Evolutionary conservation across 1,284 basidiomycete genomes (phyloP).

Genomic region (Moniliophthora roreri): DNA sequence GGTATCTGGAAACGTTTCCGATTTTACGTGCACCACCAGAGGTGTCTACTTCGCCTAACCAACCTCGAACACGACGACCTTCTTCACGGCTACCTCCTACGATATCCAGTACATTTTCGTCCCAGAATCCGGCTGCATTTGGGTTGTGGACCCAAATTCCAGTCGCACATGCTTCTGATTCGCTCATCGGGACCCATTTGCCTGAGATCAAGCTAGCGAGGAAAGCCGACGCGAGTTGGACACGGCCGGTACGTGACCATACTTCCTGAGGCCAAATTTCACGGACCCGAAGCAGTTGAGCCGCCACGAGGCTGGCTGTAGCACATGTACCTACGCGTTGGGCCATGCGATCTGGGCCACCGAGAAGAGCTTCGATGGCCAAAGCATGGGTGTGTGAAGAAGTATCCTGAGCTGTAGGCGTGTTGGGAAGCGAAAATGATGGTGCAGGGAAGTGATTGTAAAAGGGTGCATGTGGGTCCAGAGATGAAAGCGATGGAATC

Average conservation of each 20-base stretch:
- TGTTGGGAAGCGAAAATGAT: slow-evolving; percentile 74
- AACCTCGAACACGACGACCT: slow-evolving; percentile 62
- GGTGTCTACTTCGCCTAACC: slow-evolving; percentile 75
- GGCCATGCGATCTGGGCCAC: slow-evolving; percentile 75
- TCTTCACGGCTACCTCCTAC: slow-evolving; percentile 74
- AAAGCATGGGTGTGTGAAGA: slow-evolving; percentile 76
- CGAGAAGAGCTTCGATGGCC: slow-evolving; percentile 68
- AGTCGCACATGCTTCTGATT: slow-evolving; percentile 75
- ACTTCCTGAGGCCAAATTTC: slow-evolving; percentile 72
- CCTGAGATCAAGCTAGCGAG: slow-evolving; percentile 70
- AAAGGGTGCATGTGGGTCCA: slow-evolving; percentile 64
- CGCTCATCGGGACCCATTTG: slow-evolving; percentile 68
- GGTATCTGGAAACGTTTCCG: slow-evolving; percentile 68
- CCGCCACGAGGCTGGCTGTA: slow-evolving; percentile 64
- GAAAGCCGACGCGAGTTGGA: slow-evolving; percentile 73
- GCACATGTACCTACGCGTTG: slow-evolving; percentile 70
- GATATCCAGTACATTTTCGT: slow-evolving; percentile 73
- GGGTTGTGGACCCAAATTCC: slow-evolving; percentile 66
- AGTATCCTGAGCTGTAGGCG: slow-evolving; percentile 74
- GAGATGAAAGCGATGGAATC: slow-evolving; percentile 60
- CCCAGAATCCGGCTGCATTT: slow-evolving; percentile 57
- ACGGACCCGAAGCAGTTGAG: slow-evolving; percentile 67
- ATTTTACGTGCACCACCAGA: slow-evolving; percentile 57
- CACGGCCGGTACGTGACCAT: slow-evolving; percentile 66
- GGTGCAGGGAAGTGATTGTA: slow-evolving; percentile 65